Evolutionary conservation across 2,329 filamentous ascomycete species (phyloP), one percentile per base, ranked within the genome.

Genomic region (Metarhizium sp.): DNA sequence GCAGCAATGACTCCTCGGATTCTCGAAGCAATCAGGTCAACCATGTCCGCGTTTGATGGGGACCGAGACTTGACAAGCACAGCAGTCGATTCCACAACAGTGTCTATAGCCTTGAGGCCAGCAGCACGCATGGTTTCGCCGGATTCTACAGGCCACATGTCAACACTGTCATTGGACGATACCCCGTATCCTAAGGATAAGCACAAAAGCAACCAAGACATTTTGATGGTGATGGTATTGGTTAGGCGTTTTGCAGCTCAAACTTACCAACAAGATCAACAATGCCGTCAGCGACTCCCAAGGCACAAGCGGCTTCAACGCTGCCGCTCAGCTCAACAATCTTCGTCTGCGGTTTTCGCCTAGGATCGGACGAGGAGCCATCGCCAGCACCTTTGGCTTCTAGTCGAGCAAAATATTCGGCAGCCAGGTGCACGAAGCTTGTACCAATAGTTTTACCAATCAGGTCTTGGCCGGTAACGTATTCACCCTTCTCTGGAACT

Each of bases 61-160:
- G 85, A 81, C 68, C 86, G 90, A 46, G 91, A 96, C 76, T 92
- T 92, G 77, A 99, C 92, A 57, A 99, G 81, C 50, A 96, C 87
- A 36, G 94, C 92, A 18, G 87, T 89, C 55, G 88, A 92, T 56
- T 90, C 85, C 52, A 96, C 81, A 30, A 99, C 91, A 2, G 94
- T 99, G 64, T 94, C 91, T 64, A 97, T 96, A 55, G 92, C 87
- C 74, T 91, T 92, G 52, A 99, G 80, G 29, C 94, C 94, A 47
- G 92, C 92, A 20, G 92, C 94, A 66, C 89, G 88, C 94, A 99
- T 99, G 0, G 94, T 99, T 73, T 97, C 92, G 55, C 94, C 94
- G 20, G 94, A 97, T 78, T 99, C 92, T 94, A 63, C 20, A 10
- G 18, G 30, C 2, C 6, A 11, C 8, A 46, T 51, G 57, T 67